Evolutionary conservation across 768 basidiomycete species (phyloP).

Genomic region (Xanthoconium stramineum): DNA sequence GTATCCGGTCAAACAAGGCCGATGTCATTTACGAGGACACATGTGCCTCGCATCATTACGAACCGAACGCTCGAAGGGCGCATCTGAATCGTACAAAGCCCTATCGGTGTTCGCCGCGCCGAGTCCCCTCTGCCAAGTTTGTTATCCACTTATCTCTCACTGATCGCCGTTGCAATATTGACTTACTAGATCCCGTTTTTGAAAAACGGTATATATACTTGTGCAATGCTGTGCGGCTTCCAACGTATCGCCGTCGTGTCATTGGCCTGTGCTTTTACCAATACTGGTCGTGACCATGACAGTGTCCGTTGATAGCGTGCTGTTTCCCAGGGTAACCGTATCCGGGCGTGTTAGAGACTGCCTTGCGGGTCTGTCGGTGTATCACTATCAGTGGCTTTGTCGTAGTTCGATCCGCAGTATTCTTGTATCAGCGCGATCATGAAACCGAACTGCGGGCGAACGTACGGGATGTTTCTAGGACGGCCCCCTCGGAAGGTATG

Average conservation of each 20-base stretch:
- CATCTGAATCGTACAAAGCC: neutral
- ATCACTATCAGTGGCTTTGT: too few species aligned
- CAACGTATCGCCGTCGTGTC: neutral
- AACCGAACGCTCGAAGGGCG: too few species aligned
- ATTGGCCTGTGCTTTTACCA: too few species aligned
- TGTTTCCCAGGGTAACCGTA: neutral
- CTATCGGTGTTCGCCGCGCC: neutral
- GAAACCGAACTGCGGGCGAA: slow-evolving; percentile 34
- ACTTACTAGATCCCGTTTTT: too few species aligned
- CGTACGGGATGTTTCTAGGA: slow-evolving; percentile 39
- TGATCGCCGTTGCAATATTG: neutral
- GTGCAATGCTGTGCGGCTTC: neutral
- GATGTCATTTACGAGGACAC: neutral
- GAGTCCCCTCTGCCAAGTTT: neutral
- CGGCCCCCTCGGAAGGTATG: slow-evolving; percentile 34
- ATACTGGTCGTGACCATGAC: too few species aligned
- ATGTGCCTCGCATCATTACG: neutral
- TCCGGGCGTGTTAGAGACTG: neutral
- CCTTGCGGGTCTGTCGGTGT: slow-evolving; percentile 27
- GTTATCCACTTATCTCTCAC: neutral
- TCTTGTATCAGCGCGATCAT: slow-evolving; percentile 42
- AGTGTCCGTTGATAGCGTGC: too few species aligned
- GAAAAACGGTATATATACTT: neutral
- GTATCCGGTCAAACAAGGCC: neutral
- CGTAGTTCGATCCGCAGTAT: slow-evolving; percentile 44